A percentile compares a stretch with the other conserved stretches of the same genome.
Conservation (phyloP, 768 basidiomycete species). For the Leccinum disarticulatum region DNA sequence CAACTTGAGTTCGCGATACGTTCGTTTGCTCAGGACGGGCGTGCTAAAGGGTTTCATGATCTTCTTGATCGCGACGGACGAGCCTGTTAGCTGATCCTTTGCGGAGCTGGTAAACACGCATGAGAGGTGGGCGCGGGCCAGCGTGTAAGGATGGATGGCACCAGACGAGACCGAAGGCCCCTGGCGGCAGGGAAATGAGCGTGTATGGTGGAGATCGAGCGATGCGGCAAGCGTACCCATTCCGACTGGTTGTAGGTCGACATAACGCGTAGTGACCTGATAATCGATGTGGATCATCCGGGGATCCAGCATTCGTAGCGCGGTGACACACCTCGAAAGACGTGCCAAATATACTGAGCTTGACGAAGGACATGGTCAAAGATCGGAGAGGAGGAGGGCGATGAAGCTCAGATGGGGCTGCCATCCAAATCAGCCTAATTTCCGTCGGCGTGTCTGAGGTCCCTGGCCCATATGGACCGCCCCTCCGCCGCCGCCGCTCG, state of each 20-base stretch:
- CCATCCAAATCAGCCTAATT: conserved; percentile 13
- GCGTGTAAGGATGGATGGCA: conserved; percentile 34
- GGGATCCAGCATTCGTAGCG: conserved; percentile 14
- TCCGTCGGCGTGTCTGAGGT: conserved; percentile 24
- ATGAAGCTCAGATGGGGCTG: conserved; percentile 8
- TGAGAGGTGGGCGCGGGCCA: conserved; percentile 9
- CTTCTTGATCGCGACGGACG: conserved; percentile 99
- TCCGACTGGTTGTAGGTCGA: conserved; percentile 97
- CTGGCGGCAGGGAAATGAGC: conserved; percentile 33
- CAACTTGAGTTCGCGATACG: conserved; percentile 96
- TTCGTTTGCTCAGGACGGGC: conserved; percentile 96
- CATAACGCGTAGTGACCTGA: conserved; percentile 94
- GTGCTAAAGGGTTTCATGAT: conserved; percentile 99
- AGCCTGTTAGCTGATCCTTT: conserved; percentile 91
- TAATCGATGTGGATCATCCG: conserved; percentile 19
- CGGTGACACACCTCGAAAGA: conserved; percentile 77
- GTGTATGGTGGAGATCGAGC: conserved; percentile 5
- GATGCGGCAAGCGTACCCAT: conserved; percentile 70
- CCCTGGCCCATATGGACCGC: conserved; percentile 3
- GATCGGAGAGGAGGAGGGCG: conserved; percentile 3
- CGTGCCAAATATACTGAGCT: conserved; percentile 97
- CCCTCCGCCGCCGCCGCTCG: not conserved
- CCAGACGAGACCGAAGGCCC: conserved; percentile 99
- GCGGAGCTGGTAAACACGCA: conserved; percentile 60
- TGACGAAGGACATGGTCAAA: conserved; percentile 83